phyloP scores from a whole-genome alignment of 106 monocot species.

The Dendrobium nobile region DNA sequence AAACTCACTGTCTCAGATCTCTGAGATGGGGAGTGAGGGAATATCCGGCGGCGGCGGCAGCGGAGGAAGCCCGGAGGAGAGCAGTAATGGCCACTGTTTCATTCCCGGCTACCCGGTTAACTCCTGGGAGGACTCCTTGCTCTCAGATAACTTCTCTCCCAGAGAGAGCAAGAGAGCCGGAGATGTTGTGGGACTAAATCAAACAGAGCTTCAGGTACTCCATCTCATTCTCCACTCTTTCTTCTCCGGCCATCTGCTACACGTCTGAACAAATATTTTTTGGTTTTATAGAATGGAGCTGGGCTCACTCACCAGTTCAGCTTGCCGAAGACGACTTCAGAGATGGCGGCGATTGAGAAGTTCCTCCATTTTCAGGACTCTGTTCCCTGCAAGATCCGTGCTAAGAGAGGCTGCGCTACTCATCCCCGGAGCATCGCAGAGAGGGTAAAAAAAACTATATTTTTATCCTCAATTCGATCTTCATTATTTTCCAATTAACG shows the following conservation, averaged over 20 bases:
- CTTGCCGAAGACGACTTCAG: conserved; percentile 57
- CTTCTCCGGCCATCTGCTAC: background rate
- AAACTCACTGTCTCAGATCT: conserved; percentile 65
- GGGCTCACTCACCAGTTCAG: conserved; percentile 58
- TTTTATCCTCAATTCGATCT: background rate
- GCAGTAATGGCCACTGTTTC: conserved; percentile 26
- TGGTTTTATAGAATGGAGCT: conserved; percentile 24
- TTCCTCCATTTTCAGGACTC: conserved; percentile 88
- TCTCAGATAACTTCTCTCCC: conserved; percentile 32
- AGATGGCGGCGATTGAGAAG: conserved; percentile 60
- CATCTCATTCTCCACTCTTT: background rate
- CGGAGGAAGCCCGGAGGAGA: conserved; percentile 12
- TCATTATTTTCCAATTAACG: background rate
- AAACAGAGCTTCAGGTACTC: conserved; percentile 39
- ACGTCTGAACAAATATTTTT: background rate
- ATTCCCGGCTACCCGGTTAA: conserved; percentile 41
- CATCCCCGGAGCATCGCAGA: conserved; percentile 91
- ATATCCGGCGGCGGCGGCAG: conserved; percentile 44
- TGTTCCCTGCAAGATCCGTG: conserved; percentile 82
- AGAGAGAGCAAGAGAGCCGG: conserved; percentile 31
- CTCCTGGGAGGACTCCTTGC: conserved; percentile 60
- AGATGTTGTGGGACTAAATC: conserved; percentile 10
- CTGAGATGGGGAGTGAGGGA: conserved; percentile 48
- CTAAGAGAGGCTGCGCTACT: conserved; percentile 85
- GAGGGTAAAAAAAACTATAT: conserved; percentile 35